These are phyloP conservation scores for Symmetrospora coprosmae DNA, from an alignment of 768 basidiomycete genomes.

Conservation along the genomic window DNA sequence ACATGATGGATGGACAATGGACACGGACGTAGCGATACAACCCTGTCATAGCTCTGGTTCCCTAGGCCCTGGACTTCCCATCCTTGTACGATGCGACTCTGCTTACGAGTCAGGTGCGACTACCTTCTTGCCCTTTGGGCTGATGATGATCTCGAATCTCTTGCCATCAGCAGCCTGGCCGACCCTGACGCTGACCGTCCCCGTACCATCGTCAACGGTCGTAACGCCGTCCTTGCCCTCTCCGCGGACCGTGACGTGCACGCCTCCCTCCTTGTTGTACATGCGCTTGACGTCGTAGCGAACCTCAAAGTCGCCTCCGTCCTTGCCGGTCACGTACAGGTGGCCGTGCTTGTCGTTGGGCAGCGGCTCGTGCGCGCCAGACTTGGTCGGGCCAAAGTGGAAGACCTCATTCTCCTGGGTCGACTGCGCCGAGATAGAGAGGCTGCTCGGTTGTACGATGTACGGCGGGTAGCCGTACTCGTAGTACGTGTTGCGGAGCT, in stretches of 20 bases:
- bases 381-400: constrained; percentile 21
- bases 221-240: constrained; percentile 18
- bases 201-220: constrained; percentile 12
- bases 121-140: not conserved
- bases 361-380: not conserved
- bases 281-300: constrained; percentile 26
- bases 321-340: constrained; percentile 15
- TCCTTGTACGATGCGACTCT: no score
- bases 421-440: not conserved
- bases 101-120: constrained; percentile 4
- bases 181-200: not conserved
- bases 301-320: constrained; percentile 21
- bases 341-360: constrained; percentile 21
- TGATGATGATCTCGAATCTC: constrained; percentile 7
- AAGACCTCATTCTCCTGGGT: constrained; percentile 23
- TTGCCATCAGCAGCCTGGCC: constrained; percentile 16
- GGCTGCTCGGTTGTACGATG: not conserved
- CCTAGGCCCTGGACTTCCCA: no score
- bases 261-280: constrained; percentile 23
- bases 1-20: not conserved
- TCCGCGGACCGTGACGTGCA: constrained; percentile 13
- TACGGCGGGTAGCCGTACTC: constrained; percentile 25
- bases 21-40: no score
- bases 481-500: constrained; percentile 16
- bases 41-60: not conserved